Base-by-base conservation (phyloP, 1,284 basidiomycete species). In the Moesziomyces parantarcticus region DNA sequence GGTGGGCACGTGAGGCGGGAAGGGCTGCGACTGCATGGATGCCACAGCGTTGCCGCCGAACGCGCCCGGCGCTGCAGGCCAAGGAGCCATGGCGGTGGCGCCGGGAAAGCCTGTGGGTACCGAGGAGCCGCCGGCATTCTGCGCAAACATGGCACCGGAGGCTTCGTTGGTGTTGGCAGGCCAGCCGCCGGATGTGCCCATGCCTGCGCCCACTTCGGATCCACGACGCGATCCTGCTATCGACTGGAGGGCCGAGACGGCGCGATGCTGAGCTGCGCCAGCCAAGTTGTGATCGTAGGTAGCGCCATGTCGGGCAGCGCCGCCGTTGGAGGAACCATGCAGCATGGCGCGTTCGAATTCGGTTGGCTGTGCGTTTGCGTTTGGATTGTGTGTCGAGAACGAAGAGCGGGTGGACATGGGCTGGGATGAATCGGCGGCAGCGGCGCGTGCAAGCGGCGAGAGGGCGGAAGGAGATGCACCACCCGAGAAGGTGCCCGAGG, bases 31-130 rank as follows among this genome's bases (percentile, higher is more conserved):
- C 58, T 74, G 71, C 52, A 74, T 55, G 14, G 69, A 66, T 3
- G 51, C 22, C 41, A 52, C 42, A n/a, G 43, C 51, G 18, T 44
- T 34, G 18, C 52, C 55, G n/a, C 54, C 57, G 11, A 69, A 56
- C 20, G 65, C 47, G 22, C 58, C 71, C 5, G 71, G 71, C 13
- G 57, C 70, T 1, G 55, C 55, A 3, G 65, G 58, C 71, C 71
- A 74, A 0, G 71, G 65, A 10, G 71, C 71, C 65, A 74, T 68
- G 11, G 71, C 65, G 1, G 65, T 60, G 6, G 65, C 71, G 6
- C 71, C 71, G 5, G 71, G 71, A n/a, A 74, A 65, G 22, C 71
- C 71, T 1, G 71, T 74, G 14, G 71, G 71, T 9, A 74, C 71
- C 8, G 71, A 74, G 0, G 71, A 74, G 3, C 71, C 65, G 5